Evolutionary conservation across 139 green algal genomes (phyloP).

Genomic region (Chlamydomonas eustigma): DNA sequence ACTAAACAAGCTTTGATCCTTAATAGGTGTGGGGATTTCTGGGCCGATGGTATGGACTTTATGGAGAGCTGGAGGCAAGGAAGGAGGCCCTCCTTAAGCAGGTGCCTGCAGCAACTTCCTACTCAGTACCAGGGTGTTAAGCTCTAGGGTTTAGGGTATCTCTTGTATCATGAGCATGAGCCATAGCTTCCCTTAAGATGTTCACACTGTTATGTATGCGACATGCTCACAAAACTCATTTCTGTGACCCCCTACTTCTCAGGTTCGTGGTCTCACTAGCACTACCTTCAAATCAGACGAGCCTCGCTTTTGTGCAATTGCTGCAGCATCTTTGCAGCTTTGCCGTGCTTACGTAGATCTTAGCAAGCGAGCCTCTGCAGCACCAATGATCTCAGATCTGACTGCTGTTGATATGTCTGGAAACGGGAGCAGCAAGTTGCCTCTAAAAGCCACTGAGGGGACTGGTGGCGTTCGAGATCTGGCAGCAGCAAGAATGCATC

Average conservation of each 20-base stretch:
- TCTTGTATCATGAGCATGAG: too few relatives aligned
- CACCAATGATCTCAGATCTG: too few relatives aligned
- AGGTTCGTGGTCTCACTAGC: conserved; percentile 5
- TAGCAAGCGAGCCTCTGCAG: background rate
- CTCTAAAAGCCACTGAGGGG: background rate
- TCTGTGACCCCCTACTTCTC: too few relatives aligned
- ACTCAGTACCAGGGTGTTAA: too few relatives aligned
- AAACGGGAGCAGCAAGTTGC: background rate
- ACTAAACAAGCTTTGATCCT: too few relatives aligned
- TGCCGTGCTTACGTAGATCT: conserved; percentile 10
- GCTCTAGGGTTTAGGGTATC: too few relatives aligned
- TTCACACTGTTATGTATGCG: too few relatives aligned
- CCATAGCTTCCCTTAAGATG: too few relatives aligned
- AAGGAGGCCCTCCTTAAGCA: conserved; percentile 30
- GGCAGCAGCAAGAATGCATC: conserved; percentile 63
- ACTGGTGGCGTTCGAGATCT: conserved; percentile 41
- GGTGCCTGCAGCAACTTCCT: too few relatives aligned
- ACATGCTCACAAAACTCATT: too few relatives aligned
- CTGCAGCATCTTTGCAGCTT: conserved; percentile 13
- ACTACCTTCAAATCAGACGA: conserved; percentile 19
- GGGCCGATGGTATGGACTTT: conserved; percentile 7
- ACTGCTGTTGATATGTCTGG: too few relatives aligned
- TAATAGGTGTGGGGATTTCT: conserved; percentile 13
- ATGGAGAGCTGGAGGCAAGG: conserved; percentile 41
- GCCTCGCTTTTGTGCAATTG: conserved; percentile 15